A percentile compares a stretch with the other conserved stretches of the same genome.
Evolutionary conservation across 169 alveolate species (phyloP).

Genomic region (Eimeria mitis): DNA sequence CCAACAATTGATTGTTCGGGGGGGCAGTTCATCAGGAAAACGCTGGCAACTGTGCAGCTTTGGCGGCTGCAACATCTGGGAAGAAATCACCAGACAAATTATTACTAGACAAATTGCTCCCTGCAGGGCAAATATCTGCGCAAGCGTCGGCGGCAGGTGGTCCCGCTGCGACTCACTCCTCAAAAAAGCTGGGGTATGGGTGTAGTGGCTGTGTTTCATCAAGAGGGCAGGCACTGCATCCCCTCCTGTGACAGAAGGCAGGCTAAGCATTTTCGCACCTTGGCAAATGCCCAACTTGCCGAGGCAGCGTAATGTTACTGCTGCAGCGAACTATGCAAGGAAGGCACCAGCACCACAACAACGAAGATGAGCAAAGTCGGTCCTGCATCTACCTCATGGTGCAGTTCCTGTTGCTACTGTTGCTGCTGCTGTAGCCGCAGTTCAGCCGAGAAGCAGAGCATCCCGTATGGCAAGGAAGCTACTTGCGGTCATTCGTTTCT

Average conservation of each 20-base stretch:
- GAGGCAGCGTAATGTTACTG: not conserved
- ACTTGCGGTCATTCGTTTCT: slow-evolving; percentile 13
- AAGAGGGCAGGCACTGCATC: not conserved
- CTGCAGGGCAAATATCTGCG: not conserved
- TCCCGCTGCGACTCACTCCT: not conserved
- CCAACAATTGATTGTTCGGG: not conserved
- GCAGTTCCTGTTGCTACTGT: not conserved
- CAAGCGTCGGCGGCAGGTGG: not conserved
- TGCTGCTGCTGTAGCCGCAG: not conserved
- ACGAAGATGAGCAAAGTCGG: not conserved
- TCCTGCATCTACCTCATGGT: not conserved
- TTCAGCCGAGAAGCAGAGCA: slow-evolving; percentile 52
- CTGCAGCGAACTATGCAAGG: not conserved
- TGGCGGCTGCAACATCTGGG: not conserved
- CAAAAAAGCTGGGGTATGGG: not conserved
- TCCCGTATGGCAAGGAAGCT: slow-evolving; percentile 48
- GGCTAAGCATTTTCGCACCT: not conserved
- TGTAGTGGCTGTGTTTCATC: not conserved
- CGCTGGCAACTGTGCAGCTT: not conserved
- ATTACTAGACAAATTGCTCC: not conserved
- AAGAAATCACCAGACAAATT: too few relatives aligned
- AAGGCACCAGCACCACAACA: not conserved
- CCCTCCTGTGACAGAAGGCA: not conserved
- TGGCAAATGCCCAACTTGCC: not conserved
- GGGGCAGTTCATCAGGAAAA: not conserved